Base-by-base conservation (phyloP, 169 alveolate species). In the Plasmodium yoelii region DNA sequence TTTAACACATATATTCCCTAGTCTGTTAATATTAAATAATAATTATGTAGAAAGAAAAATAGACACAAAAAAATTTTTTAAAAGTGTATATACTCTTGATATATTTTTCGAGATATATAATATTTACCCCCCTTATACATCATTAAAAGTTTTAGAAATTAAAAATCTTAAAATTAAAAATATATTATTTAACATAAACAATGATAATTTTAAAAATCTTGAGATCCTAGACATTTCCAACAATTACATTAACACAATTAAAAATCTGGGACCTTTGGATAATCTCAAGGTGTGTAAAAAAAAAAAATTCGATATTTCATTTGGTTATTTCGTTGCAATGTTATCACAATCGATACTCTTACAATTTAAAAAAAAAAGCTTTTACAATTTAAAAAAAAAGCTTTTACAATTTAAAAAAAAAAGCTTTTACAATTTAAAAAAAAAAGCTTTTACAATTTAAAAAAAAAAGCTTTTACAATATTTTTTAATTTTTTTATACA, bases 121-220 rank as follows among this genome's bases (percentile, higher is more conserved):
- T 44, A 10, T 80, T 8, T 80, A 67, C 6, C 90, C 90, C 34
- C 90, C 90, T 1, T 80, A 80, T 47, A 80, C 90, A 12, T 59
- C 90, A n/a, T 39, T 80, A 47, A n/a, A 57, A 7, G 19, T 13
- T 0, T 71, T 80, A 3, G 90, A 80, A 67, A 80, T 80, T 39
- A 80, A 67, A 26, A 80, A 65, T n/a, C 15, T 80, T 10, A 80
- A 80, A 56, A 80, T 80, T 39, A 55, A 60, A 55, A 80, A 71
- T 44, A 80, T 80, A 44, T 49, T 80, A 22, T 80, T 80, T 57
- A 46, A 60, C 44, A 80, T 80, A 59, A 67, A 70, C 65, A 80
- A 80, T 67, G 90, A 80, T 39, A 28, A 80, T 44, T 80, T 80
- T 12, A 5, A 39, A 12, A 55, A 64, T 59, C 44, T 80, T 10